A percentile compares a stretch with the other conserved stretches of the same genome.
Conservation (phyloP, 148 eudicot genomes). For the Gaultheria prostrata region DNA sequence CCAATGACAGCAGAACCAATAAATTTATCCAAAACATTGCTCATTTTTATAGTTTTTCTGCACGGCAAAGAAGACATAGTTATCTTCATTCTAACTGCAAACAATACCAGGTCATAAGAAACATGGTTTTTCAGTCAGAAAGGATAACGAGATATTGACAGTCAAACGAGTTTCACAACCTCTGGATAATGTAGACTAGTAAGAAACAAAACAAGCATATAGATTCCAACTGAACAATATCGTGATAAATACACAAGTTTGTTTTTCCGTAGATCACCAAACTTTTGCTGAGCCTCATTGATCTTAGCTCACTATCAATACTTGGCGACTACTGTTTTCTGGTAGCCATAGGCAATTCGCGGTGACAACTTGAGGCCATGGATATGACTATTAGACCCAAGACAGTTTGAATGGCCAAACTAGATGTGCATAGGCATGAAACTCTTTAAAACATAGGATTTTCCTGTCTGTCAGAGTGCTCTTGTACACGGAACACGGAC, state of each 20-base stretch:
- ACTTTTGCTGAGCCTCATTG: background rate
- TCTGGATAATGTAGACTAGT: background rate
- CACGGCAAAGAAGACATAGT: background rate
- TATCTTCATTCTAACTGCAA: background rate
- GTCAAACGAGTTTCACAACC: background rate
- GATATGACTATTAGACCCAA: background rate
- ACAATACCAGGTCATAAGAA: background rate
- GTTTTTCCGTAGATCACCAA: background rate
- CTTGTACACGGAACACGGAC: background rate
- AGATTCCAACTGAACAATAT: background rate
- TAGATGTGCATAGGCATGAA: background rate
- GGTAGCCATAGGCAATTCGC: background rate
- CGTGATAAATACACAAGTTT: background rate
- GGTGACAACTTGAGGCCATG: background rate
- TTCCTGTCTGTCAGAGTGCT: background rate
- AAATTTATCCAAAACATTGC: background rate
- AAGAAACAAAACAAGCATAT: background rate
- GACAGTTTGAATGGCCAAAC: slow-evolving; percentile 1
- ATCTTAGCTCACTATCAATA: background rate
- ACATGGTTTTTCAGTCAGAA: background rate
- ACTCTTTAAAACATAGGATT: background rate
- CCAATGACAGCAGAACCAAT: background rate
- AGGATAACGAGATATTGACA: background rate
- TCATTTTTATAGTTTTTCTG: background rate
- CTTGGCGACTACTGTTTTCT: background rate